Evolutionary conservation across 164 flowering plant species (phyloP), one percentile per base, ranked within the genome.

Genomic region (Liquidambar formosana): DNA sequence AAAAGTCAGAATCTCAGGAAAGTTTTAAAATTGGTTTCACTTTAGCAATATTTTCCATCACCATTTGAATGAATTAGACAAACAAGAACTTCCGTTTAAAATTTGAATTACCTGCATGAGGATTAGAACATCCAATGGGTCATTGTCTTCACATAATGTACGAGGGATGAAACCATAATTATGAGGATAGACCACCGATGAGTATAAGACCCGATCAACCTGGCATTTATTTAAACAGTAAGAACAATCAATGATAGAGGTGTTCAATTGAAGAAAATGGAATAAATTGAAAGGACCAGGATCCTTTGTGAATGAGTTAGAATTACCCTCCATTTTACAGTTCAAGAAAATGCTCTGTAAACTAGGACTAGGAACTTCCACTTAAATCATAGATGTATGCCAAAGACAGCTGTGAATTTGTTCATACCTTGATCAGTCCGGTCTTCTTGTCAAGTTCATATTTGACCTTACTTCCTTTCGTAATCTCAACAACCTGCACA

Each of bases 391-490:
- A 13, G 57, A 46, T 4, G 69, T 57, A 64, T 65, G 60, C 3
- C 63, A 66, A 18, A 61, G 22, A 25, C 58, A 58, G 16, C 54
- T 22, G 11, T 49, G 21, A 18, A 59, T 65, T 62, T 63, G 61
- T 53, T 65, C 70, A 54, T 75, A 90, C 95, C 89, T 90, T 90
- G 54, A 90, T 88, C 70, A 90, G 73, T 54, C 95, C 93, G 14
- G 95, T 88, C 75, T 85, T 88, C 76, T 90, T 90, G 85, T 88
- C 95, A 33, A 90, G 92, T 72, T 90, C 95, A 79, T 90, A 90
- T 66, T 90, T 90, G 62, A 90, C 95, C 80, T 88, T 90, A 33
- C 92, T 90, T 76, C 95, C 95, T 69, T 88, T 90, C n/a, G 88
- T 63, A 19, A 90, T 90, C 84, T 90, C 95, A 67, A 88, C 88